phyloP scores from a whole-genome alignment of 768 basidiomycete species.

The Amanita fuliginea region DNA sequence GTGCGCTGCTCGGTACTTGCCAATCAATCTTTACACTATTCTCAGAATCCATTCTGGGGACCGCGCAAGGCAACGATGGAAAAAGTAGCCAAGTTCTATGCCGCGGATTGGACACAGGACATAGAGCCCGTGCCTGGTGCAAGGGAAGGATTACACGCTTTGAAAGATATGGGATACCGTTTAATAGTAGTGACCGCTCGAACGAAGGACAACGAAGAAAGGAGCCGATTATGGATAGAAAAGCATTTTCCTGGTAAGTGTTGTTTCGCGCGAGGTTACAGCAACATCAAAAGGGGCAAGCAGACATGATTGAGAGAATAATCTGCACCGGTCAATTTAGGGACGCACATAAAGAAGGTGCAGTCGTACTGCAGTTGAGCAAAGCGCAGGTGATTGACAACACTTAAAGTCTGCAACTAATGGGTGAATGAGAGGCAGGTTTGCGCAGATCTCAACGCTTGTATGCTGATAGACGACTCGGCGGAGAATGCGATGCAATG shows the following conservation, averaged over 20 bases:
- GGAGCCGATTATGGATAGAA: conserved; percentile 59
- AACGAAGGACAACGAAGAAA: conserved; percentile 36
- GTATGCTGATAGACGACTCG: conserved; percentile 71
- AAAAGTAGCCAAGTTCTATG: conserved; percentile 52
- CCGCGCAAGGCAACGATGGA: conserved; percentile 40
- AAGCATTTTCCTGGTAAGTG: conserved; percentile 48
- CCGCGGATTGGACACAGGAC: conserved; percentile 34
- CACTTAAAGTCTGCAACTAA: not conserved
- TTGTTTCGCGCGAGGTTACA: not conserved
- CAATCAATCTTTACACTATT: not conserved
- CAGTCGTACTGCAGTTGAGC: conserved; percentile 43
- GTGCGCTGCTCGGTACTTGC: conserved; percentile 17
- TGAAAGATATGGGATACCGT: conserved; percentile 54
- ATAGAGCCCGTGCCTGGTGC: conserved; percentile 52
- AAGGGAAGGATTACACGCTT: conserved; percentile 38
- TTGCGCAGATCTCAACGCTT: conserved; percentile 50
- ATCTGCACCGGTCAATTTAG: conserved; percentile 71
- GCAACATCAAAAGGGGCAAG: not conserved
- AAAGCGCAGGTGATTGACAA: conserved; percentile 49
- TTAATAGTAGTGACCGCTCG: conserved; percentile 75
- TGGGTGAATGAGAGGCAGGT: conserved; percentile 27
- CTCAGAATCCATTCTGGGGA: conserved; percentile 51
- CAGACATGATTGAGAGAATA: conserved; percentile 43
- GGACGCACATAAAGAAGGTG: conserved; percentile 33
- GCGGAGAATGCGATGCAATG: conserved; percentile 65